These are phyloP conservation scores for Phytophthora colocasiae DNA, from an alignment of 352 stramenopile species.

Conservation along the genomic window DNA sequence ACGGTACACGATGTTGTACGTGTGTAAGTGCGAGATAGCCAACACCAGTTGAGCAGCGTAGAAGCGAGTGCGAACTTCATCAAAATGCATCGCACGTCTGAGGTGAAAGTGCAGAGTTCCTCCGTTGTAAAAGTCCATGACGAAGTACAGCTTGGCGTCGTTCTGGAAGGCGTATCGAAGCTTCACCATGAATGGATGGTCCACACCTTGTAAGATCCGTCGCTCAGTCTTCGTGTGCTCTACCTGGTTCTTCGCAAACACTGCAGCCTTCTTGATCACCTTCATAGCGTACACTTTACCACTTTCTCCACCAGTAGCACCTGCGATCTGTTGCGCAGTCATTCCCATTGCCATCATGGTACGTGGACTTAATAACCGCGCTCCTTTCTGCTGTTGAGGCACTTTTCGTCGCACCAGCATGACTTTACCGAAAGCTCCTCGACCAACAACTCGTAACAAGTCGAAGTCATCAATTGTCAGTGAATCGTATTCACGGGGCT, in stretches of 20 bases:
- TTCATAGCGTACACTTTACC: slow-evolving; percentile 92
- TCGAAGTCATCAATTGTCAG: slow-evolving; percentile 96
- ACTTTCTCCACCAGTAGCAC: slow-evolving; percentile 27
- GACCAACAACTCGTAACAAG: slow-evolving; percentile 96
- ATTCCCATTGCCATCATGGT: slow-evolving; percentile 51
- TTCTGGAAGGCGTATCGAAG: slow-evolving; percentile 90
- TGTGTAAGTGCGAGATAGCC: slow-evolving; percentile 84
- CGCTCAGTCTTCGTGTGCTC: slow-evolving; percentile 93
- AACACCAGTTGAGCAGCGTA: slow-evolving; percentile 88
- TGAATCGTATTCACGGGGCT: slow-evolving; percentile 56
- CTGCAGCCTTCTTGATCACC: slow-evolving; percentile 90
- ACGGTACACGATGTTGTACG: slow-evolving; percentile 87
- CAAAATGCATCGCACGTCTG: slow-evolving; percentile 72
- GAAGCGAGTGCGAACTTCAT: slow-evolving; percentile 69
- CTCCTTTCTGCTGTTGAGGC: slow-evolving; percentile 38
- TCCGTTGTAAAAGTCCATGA: slow-evolving; percentile 92
- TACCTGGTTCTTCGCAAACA: slow-evolving; percentile 91
- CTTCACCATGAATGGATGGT: slow-evolving; percentile 89
- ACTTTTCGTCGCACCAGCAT: slow-evolving; percentile 84
- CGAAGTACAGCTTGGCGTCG: slow-evolving; percentile 86
- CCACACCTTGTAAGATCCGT: slow-evolving; percentile 84
- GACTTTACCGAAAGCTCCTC: slow-evolving; percentile 97
- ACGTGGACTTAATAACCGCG: slow-evolving; percentile 41
- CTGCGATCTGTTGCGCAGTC: slow-evolving; percentile 44
- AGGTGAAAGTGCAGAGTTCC: slow-evolving; percentile 88